phyloP scores from a whole-genome alignment of 202 grass and related monocot genomes.

The Setaria italica region DNA sequence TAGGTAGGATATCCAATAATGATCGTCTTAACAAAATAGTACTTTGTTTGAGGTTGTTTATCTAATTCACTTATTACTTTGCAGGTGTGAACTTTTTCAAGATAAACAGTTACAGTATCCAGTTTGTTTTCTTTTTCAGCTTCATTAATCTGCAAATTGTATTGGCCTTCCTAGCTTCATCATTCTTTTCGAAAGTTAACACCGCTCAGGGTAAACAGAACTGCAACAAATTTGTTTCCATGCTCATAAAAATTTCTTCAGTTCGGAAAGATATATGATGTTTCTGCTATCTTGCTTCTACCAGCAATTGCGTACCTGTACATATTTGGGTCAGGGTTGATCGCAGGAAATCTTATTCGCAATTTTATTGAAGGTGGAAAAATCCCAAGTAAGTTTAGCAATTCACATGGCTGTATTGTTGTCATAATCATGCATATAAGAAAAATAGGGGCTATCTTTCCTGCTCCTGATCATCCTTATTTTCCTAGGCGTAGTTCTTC shows the following conservation, averaged over 20 bases:
- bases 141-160: slow-evolving; percentile 74
- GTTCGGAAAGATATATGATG: slow-evolving; percentile 39
- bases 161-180: slow-evolving; percentile 60
- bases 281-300: slow-evolving; percentile 32
- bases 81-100: slow-evolving; percentile 65
- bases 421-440: slow-evolving; percentile 1
- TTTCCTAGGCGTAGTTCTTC: not conserved
- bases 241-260: not conserved
- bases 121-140: slow-evolving; percentile 76
- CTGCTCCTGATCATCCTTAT: not conserved
- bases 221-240: not conserved
- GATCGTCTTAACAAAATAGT: not conserved
- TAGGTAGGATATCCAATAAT: slow-evolving; percentile 52
- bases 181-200: slow-evolving; percentile 70
- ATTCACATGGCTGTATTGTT: slow-evolving; percentile 1
- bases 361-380: slow-evolving; percentile 65
- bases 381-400: slow-evolving; percentile 62
- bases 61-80: slow-evolving; percentile 42
- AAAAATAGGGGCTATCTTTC: not conserved
- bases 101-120: slow-evolving; percentile 58
- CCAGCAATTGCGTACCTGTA: slow-evolving; percentile 68
- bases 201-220: slow-evolving; percentile 59
- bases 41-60: slow-evolving; percentile 15
- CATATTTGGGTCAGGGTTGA: slow-evolving; percentile 62
- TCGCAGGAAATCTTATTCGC: slow-evolving; percentile 55